These are phyloP conservation scores for Wickerhamomyces hampshirensis DNA, from an alignment of 805 yeast species.

Conservation along the genomic window DNA sequence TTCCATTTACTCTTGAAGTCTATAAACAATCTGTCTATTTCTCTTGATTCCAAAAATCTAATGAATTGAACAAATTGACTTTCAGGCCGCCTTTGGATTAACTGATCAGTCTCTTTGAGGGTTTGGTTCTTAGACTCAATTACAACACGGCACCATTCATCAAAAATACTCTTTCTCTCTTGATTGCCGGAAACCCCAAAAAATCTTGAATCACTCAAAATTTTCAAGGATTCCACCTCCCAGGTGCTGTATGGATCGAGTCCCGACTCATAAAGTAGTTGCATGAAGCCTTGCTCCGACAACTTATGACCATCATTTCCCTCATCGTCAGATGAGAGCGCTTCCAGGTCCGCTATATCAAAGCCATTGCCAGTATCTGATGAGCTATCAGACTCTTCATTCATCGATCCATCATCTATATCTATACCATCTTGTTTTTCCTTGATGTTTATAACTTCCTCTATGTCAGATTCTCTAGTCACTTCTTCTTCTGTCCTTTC, in stretches of 20 bases:
- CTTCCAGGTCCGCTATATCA: conserved; percentile 17
- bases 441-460: no score
- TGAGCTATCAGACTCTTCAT: conserved; percentile 5
- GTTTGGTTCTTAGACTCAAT: conserved; percentile 4
- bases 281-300: conserved; percentile 23
- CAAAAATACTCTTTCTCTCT: conserved; percentile 36
- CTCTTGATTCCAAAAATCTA: conserved; percentile 24
- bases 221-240: conserved; percentile 38
- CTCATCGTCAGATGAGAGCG: conserved; percentile 18
- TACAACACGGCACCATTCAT: conserved; percentile 37
- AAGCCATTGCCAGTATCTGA: conserved; percentile 23
- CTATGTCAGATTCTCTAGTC: no score
- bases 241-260: conserved; percentile 44
- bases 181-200: conserved; percentile 29
- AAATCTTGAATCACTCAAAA: conserved; percentile 40
- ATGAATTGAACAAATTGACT: conserved; percentile 22
- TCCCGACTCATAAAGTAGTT: conserved; percentile 29
- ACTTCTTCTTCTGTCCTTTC: conserved; percentile 5
- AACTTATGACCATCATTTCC: conserved; percentile 2
- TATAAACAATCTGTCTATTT: conserved; percentile 28
- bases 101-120: not conserved
- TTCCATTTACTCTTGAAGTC: conserved; percentile 36
- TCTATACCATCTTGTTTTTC: conserved; percentile 18
- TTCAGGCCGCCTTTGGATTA: not conserved
- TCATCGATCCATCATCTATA: conserved; percentile 3